Evolutionary conservation across 176 grass and related monocot species (phyloP), one percentile per base, ranked within the genome.

Genomic region (Olyra latifolia): DNA sequence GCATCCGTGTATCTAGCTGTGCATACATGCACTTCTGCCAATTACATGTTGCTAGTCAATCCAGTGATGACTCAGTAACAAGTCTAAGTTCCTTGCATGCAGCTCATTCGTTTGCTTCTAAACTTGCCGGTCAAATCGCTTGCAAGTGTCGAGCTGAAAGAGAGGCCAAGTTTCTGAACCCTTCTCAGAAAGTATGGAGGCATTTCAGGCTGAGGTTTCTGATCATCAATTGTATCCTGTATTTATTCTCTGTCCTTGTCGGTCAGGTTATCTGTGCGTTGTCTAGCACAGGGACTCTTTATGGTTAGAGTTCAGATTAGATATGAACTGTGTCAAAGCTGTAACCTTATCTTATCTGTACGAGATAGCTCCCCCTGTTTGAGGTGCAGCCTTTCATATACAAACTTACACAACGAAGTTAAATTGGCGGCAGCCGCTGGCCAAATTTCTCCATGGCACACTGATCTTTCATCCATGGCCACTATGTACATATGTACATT

Each of bases 131-230:
- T 69, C 42, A 77, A 54, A 60, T 29, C 44, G 75, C 66, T 57
- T 83, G 45, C 50, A 63, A 79, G 75, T 54, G 75, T 45, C 56
- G 55, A 70, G 42, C 53, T 66, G 19, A 74, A 86, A 66, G 40
- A 13, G 50, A 38, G 49, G 40, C 29, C 41, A 17, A 50, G 48
- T 75, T 80, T 75, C 20, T 67, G 40, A 80, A 86, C 40, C 49
- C 67, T 67, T 58, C 54, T 8, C 59, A 80, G 40, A 48, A 66
- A 55, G 16, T 50, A 55, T 44, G 47, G 59, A 74, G 20, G 1
- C 4, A 66, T 72, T 73, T 43, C 15, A 73, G 57, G 67, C 25
- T 57, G 20, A 57, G 39, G 40, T 62, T 71, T 58, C 60, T 40
- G 0, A 50, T 11, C 65, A 78, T n/a, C n/a, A n/a, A n/a, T n/a